Percentiles rank a stretch among this genome's conserved stretches.
phyloP scores from a whole-genome alignment of 164 flowering plant genomes.

The Santalum album region DNA sequence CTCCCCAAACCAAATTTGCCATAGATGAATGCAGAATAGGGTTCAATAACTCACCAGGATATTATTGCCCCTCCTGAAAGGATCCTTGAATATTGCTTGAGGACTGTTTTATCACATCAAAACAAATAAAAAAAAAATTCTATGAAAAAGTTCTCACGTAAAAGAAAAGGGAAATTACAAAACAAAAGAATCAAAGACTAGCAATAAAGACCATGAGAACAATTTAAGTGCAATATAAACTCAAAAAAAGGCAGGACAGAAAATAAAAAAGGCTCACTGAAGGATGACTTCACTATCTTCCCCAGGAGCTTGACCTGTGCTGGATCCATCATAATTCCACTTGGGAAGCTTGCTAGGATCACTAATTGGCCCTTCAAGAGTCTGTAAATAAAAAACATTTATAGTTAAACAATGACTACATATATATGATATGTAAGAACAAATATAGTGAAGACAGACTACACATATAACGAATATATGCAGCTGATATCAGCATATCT shows the following conservation, averaged over 20 bases:
- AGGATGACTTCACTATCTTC: conserved; percentile 48
- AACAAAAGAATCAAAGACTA: not conserved
- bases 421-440: not conserved
- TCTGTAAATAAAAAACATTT: conserved; percentile 16
- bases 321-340: conserved; percentile 53
- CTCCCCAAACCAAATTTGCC: too few species aligned
- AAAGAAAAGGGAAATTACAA: not conserved
- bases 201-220: too few species aligned
- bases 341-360: conserved; percentile 37
- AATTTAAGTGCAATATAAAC: not conserved
- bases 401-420: too few species aligned
- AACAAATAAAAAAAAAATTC: not conserved
- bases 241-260: not conserved
- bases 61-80: conserved; percentile 53
- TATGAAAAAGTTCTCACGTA: not conserved
- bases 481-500: too few species aligned
- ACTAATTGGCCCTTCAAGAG: conserved; percentile 27
- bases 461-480: too few species aligned
- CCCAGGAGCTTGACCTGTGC: conserved; percentile 54
- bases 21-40: not conserved
- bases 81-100: conserved; percentile 45
- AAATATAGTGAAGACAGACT: not conserved
- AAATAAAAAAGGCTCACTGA: conserved; percentile 21
- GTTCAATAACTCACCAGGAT: conserved; percentile 30
- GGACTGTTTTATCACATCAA: conserved; percentile 23